These are phyloP conservation scores for Bromus sterilis DNA, from an alignment of 176 grass and related monocot genomes.

Conservation along the genomic window DNA sequence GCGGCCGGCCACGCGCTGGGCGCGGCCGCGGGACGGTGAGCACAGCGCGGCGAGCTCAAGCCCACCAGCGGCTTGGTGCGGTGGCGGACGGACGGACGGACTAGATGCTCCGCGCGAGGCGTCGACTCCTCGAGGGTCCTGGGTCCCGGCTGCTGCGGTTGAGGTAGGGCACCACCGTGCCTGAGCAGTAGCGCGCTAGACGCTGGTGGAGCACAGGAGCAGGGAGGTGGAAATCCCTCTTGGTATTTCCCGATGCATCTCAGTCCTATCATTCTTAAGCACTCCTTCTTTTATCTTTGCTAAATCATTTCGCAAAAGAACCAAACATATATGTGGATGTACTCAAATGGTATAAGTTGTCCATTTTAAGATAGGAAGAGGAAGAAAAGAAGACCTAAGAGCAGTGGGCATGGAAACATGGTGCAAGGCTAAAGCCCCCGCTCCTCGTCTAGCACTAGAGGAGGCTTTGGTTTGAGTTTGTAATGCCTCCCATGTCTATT, in stretches of 20 bases:
- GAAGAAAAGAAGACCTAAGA: slow-evolving; percentile 13
- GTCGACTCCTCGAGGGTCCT: no score
- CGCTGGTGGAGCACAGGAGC: no score
- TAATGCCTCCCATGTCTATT: slow-evolving; percentile 24
- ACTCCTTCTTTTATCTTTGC: neutral
- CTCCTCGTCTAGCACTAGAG: neutral
- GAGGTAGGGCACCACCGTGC: no score
- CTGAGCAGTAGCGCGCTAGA: no score
- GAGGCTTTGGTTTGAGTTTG: neutral
- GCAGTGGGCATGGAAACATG: slow-evolving; percentile 11
- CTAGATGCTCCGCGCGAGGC: no score
- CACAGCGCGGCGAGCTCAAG: no score
- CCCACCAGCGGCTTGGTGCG: no score
- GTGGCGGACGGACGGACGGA: no score
- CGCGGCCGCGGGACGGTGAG: no score
- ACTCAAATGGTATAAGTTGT: neutral
- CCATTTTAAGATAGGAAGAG: neutral
- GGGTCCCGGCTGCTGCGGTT: no score
- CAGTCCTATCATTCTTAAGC: slow-evolving; percentile 17
- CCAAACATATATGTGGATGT: neutral
- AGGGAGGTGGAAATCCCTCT: neutral
- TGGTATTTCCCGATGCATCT: slow-evolving; percentile 17
- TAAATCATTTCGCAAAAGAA: neutral
- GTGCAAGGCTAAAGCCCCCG: neutral
- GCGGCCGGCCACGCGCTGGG: no score